Evolutionary conservation across 495 filamentous ascomycete species (phyloP), one percentile per base, ranked within the genome.

Genomic region (Massariosphaeria phaeospora): DNA sequence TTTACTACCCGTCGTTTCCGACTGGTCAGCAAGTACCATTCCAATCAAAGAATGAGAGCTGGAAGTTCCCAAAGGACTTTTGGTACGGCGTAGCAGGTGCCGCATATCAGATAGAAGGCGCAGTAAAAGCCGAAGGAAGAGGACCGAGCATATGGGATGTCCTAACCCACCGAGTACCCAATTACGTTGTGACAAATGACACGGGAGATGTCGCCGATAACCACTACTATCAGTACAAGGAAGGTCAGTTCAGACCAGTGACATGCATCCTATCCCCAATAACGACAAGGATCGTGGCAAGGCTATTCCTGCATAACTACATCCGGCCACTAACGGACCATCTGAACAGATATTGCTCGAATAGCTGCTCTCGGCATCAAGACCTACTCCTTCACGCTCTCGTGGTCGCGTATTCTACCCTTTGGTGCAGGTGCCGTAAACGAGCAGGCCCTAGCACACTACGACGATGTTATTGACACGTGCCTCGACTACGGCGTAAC

Each of bases 101-200:
- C 13, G 64, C 67, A 0, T 67, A 58, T 30, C 67, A 70, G 48
- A 63, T 70, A 29, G 67, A 70, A 48, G 67, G 67, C 2, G 67
- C 61, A 11, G 59, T 57, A 11, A 55, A 52, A 36, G 64, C 51
- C 36, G 64, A 67, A 35, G 66, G 64, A 20, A 38, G 61, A 24
- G 64, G 61, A 9, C 66, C 67, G 1, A 54, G 57, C 29, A 48
- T 61, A 51, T 57, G 53, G 53, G 53, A 57, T 31, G 53, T 50
- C 24, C 21, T 57, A 33, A 67, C 61, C 39, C 54, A 66, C 21
- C 66, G 66, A 23, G 59, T 65, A 4, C 27, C 54, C 1, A 45
- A 56, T 29, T 62, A 54, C 34, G 63, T 67, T 5, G 41, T 35
- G 0, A 55, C 45, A 25, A 56, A 55, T 17, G 35, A 57, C 1